These are phyloP conservation scores for Hymenoscyphus fraxineus DNA, from an alignment of 2,329 filamentous ascomycete genomes.

Conservation along the genomic window DNA sequence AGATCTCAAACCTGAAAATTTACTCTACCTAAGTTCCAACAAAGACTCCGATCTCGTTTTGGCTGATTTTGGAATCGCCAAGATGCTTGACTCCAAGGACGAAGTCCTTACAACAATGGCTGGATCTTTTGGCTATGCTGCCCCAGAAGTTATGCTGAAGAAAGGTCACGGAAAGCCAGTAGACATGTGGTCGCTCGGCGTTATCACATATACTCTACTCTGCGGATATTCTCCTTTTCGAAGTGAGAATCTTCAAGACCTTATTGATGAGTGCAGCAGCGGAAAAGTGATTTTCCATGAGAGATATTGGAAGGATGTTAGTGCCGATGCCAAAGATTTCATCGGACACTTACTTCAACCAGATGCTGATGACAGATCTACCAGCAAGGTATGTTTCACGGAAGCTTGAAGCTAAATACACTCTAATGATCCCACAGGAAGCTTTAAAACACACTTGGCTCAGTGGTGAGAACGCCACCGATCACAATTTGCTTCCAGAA, in stretches of 20 bases:
- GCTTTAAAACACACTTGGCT: conserved; percentile 84
- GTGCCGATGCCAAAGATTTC: conserved; percentile 90
- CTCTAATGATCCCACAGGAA: conserved; percentile 47
- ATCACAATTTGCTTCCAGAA: conserved; percentile 96
- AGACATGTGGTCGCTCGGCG: conserved; percentile 98
- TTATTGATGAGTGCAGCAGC: conserved; percentile 89
- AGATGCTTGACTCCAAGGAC: conserved; percentile 87
- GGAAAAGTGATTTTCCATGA: conserved; percentile 91
- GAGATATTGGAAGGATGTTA: conserved; percentile 97
- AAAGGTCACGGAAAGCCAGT: conserved; percentile 96
- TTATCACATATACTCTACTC: conserved; percentile 96
- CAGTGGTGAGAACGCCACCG: conserved; percentile 82
- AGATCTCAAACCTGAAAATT: conserved; percentile 98
- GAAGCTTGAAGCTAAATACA: background rate
- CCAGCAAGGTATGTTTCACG: conserved; percentile 59
- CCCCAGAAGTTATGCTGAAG: conserved; percentile 97
- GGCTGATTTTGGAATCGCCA: conserved; percentile 97
- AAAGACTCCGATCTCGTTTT: conserved; percentile 81
- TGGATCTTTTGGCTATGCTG: conserved; percentile 95
- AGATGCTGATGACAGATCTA: conserved; percentile 70
- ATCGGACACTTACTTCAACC: conserved; percentile 79
- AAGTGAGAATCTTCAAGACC: conserved; percentile 84
- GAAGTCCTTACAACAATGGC: conserved; percentile 98
- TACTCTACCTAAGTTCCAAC: conserved; percentile 82
- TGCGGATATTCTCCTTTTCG: conserved; percentile 98